Percentiles rank a stretch among this genome's conserved stretches.
Conservation (phyloP, 208 protist genomes). For the Kentomonas sorsogonicus region DNA sequence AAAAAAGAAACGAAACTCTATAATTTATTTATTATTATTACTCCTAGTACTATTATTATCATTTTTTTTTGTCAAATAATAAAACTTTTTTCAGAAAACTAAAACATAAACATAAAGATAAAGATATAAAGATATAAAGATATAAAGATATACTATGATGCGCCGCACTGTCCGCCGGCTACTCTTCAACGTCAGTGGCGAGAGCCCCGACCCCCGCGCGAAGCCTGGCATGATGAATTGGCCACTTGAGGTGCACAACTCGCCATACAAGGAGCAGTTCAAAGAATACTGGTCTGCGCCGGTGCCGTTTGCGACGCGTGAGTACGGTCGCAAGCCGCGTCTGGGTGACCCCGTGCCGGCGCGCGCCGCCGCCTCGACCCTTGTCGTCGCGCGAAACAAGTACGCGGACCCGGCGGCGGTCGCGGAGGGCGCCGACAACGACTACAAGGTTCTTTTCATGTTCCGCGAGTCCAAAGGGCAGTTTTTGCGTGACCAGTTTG, state of each 20-base stretch:
- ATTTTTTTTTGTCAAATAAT: background rate
- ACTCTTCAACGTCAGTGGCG: conserved; percentile 68
- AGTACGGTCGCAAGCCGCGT: conserved; percentile 81
- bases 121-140: conserved; percentile 4
- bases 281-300: conserved; percentile 87
- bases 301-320: conserved; percentile 74
- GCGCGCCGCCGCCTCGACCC: conserved; percentile 61
- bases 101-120: conserved; percentile 2
- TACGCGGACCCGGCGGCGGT: conserved; percentile 52
- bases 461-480: conserved; percentile 69
- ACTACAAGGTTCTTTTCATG: conserved; percentile 89
- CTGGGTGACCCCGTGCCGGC: conserved; percentile 75
- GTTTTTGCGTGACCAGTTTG: conserved; percentile 77
- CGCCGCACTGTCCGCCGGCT: conserved; percentile 24
- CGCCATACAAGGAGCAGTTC: conserved; percentile 89
- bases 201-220: conserved; percentile 77
- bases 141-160: conserved; percentile 17
- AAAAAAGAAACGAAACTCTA: conserved; percentile 10
- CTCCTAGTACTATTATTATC: background rate
- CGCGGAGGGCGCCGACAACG: conserved; percentile 73
- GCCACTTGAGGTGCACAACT: conserved; percentile 69
- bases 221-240: conserved; percentile 72
- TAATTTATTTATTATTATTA: conserved; percentile 11
- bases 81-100: background rate
- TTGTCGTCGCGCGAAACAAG: conserved; percentile 65